Evolutionary conservation across 257 asterid species (phyloP).

Genomic region (Scutellaria galericulata): DNA sequence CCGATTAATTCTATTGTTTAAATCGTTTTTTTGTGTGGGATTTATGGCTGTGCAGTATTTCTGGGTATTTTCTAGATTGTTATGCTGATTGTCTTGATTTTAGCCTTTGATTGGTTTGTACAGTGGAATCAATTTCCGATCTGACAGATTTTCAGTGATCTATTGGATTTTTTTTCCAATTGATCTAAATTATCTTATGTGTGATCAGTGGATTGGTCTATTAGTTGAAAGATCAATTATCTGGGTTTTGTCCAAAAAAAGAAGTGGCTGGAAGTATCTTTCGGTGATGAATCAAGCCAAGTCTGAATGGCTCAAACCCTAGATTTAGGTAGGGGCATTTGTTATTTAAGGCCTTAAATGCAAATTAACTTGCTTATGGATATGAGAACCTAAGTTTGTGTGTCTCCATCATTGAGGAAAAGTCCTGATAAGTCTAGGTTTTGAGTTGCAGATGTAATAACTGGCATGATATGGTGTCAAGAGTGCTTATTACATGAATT

Average conservation of each 20-base stretch:
- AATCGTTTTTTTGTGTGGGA: not conserved
- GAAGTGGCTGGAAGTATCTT: not conserved
- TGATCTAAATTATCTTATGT: not conserved
- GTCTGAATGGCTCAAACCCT: not conserved
- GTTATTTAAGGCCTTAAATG: constrained; percentile 6
- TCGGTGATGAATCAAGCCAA: not conserved
- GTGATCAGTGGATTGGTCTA: not conserved
- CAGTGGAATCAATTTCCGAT: constrained; percentile 21
- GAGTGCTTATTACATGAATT: not conserved
- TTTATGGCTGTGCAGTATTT: not conserved
- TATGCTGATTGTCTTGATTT: not conserved
- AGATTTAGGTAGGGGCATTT: not conserved
- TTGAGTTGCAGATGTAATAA: not conserved
- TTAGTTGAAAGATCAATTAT: not conserved
- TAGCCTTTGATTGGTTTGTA: not conserved
- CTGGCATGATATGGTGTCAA: not conserved
- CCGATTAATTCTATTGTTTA: not conserved
- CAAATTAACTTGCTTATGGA: not conserved
- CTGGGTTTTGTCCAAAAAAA: too few species aligned
- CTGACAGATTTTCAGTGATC: constrained; percentile 29
- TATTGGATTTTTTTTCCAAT: not conserved
- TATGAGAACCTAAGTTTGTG: not conserved
- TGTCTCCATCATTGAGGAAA: not conserved
- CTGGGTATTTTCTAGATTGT: not conserved
- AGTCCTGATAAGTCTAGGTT: not conserved